Evolutionary conservation across 1,139 yeast species (phyloP), one percentile per base, ranked within the genome.

Genomic region (Pichia terricola): DNA sequence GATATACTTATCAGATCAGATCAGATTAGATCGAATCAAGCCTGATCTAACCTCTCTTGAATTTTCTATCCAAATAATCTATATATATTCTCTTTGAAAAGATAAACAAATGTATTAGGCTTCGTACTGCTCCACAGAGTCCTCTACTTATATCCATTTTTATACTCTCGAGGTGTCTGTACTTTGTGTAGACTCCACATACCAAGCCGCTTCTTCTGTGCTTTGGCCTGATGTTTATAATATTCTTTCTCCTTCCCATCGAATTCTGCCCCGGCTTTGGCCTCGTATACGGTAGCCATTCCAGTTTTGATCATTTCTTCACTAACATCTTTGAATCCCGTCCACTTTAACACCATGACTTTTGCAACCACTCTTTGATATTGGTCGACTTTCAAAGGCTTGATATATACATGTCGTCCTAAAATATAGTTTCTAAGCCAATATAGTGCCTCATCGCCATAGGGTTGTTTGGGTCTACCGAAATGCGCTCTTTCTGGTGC

Each of bases 401-500:
- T 78, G 5, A 91, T 73, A 46, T 82, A 75, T 8, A 89, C 81
- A 45, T 72, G 69, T 40, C 75, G 70, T 1, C 94, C 91, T 42
- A 81, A 58, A 1, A 89, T 58, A 53, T 76, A 82, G 22, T 64
- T 55, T 38, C 81, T 67, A 34, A 91, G 68, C 96, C 96, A 91
- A 4, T 58, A 57, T 47, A 89, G 64, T 0, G 96, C 94, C 51
- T 91, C 97, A 41, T 80, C 86, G 32, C 95, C 77, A 58, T 66
- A 83, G 0, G 94, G 94, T 59, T 91, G 98, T 0, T 95, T 84
- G 0, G 95, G 89, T 51, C 84, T 84, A 1, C 99, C 99, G 65
- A 87, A 91, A 67, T 91, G 97, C 2, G 95, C 77, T 37, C 94
- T 67, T 60, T 91, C 99, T 1, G 99, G 99, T 0, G 99, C 98